Percentiles rank a stretch among this genome's conserved stretches.
These are phyloP conservation scores for Hansfordia pulvinata DNA, from an alignment of 2,329 filamentous ascomycete genomes.

Conservation along the genomic window DNA sequence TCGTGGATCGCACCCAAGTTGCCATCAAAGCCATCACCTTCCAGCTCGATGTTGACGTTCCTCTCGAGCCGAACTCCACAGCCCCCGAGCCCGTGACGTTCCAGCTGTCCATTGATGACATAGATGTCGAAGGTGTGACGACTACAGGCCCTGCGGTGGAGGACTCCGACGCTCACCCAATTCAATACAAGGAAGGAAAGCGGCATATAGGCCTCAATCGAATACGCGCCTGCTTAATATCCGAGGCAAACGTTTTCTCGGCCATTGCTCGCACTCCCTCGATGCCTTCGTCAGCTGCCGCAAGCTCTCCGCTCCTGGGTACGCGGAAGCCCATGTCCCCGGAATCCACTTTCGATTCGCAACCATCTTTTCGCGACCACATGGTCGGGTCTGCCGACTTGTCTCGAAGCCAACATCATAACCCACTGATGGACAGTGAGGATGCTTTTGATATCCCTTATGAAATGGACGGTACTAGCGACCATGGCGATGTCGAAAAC, in stretches of 20 bases:
- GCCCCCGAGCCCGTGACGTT: constrained; percentile 44
- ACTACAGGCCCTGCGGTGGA: constrained; percentile 14
- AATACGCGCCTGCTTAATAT: constrained; percentile 51
- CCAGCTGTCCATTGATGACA: constrained; percentile 48
- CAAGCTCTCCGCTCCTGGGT: constrained; percentile 26
- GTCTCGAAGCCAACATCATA: constrained; percentile 17
- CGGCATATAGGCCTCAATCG: constrained; percentile 49
- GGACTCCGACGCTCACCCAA: constrained; percentile 18
- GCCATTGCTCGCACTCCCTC: constrained; percentile 43
- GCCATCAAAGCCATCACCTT: constrained; percentile 51
- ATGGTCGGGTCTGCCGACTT: constrained; percentile 20
- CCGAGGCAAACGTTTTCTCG: constrained; percentile 53
- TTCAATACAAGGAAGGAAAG: constrained; percentile 46
- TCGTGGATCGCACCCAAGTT: constrained; percentile 58
- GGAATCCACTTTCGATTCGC: constrained; percentile 8
- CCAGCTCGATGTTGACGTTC: constrained; percentile 48
- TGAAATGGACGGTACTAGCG: constrained; percentile 21
- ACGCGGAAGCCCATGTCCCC: constrained; percentile 12
- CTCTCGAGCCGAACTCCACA: constrained; percentile 30
- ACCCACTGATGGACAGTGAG: constrained; percentile 33
- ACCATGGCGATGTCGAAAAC: no score
- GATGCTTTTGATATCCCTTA: constrained; percentile 43
- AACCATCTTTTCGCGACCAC: constrained; percentile 8
- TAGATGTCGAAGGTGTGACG: constrained; percentile 56
- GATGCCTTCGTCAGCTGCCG: constrained; percentile 40